Conservation (phyloP, 208 protist genomes). For the Crithidia thermophila region DNA sequence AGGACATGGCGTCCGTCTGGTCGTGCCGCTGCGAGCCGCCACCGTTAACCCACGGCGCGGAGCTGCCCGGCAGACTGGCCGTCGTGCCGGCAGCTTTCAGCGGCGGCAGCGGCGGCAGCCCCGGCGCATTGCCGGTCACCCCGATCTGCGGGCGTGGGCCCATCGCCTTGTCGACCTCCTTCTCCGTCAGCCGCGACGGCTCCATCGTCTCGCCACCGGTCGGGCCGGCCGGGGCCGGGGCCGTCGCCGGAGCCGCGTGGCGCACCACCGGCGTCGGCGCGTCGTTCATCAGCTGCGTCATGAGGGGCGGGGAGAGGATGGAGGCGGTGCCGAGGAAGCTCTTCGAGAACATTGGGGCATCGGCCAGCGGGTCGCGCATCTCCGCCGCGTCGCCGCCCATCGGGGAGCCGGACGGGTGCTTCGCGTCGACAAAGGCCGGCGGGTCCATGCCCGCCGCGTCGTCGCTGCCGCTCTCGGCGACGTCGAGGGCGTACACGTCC, state of each 20-base stretch:
- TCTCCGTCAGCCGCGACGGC: constrained; percentile 26
- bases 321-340: constrained; percentile 15
- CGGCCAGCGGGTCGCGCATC: constrained; percentile 4
- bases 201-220: constrained; percentile 21
- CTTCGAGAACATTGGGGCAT: constrained; percentile 17
- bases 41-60: not conserved
- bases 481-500: constrained; percentile 38
- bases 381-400: constrained; percentile 1
- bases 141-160: constrained; percentile 11
- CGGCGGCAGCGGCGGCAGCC: constrained; percentile 12
- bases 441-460: constrained; percentile 7
- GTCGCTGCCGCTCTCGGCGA: constrained; percentile 5
- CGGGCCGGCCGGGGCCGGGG: not conserved
- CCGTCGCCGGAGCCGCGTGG: not conserved
- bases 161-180: constrained; percentile 23
- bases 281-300: constrained; percentile 3
- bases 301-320: constrained; percentile 6
- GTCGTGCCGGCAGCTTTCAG: constrained; percentile 2
- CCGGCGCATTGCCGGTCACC: not conserved
- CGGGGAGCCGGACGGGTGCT: not conserved
- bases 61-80: constrained; percentile 22
- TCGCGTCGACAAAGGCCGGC: not conserved
- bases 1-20: constrained; percentile 20
- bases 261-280: not conserved
- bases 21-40: constrained; percentile 19